Percentiles rank a stretch among this genome's conserved stretches.
phyloP scores from a whole-genome alignment of 106 monocot species.

The Acanthochlamys bracteata region DNA sequence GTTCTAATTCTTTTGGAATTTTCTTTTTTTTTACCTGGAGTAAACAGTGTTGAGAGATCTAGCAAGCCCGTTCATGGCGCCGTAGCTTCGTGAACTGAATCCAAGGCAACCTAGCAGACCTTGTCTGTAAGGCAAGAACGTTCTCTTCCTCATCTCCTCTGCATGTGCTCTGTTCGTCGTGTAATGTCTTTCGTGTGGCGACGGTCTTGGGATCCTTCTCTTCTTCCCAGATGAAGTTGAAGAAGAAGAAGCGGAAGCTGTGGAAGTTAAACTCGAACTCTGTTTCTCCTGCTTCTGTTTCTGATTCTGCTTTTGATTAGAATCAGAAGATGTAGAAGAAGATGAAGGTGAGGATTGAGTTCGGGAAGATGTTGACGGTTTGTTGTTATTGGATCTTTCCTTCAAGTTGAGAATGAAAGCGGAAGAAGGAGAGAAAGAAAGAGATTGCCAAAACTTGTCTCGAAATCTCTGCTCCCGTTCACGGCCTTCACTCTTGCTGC shows the following conservation, averaged over 20 bases:
- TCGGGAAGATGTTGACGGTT: too few species aligned
- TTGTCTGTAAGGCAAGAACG: constrained; percentile 89
- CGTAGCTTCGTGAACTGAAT: constrained; percentile 75
- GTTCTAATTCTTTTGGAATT: neutral
- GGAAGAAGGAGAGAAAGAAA: constrained; percentile 36
- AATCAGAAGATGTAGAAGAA: too few species aligned
- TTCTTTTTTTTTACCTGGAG: constrained; percentile 34
- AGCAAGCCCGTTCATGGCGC: constrained; percentile 77
- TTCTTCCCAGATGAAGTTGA: neutral
- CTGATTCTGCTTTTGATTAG: neutral
- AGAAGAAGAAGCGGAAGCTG: neutral
- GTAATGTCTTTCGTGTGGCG: constrained; percentile 91
- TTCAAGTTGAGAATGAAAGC: neutral
- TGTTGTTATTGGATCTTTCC: neutral
- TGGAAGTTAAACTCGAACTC: too few species aligned
- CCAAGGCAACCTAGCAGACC: constrained; percentile 89
- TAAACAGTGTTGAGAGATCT: constrained; percentile 69
- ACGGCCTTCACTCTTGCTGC: constrained; percentile 90
- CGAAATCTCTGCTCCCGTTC: constrained; percentile 14
- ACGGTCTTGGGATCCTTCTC: constrained; percentile 29
- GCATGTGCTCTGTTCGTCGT: constrained; percentile 81
- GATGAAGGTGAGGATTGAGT: too few species aligned
- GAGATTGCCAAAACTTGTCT: constrained; percentile 65
- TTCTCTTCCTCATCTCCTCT: constrained; percentile 85
- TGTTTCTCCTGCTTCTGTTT: neutral